Evolutionary conservation across 2,329 filamentous ascomycete genomes (phyloP), one percentile per base, ranked within the genome.

Genomic region (Sordariomycetes sp.): DNA sequence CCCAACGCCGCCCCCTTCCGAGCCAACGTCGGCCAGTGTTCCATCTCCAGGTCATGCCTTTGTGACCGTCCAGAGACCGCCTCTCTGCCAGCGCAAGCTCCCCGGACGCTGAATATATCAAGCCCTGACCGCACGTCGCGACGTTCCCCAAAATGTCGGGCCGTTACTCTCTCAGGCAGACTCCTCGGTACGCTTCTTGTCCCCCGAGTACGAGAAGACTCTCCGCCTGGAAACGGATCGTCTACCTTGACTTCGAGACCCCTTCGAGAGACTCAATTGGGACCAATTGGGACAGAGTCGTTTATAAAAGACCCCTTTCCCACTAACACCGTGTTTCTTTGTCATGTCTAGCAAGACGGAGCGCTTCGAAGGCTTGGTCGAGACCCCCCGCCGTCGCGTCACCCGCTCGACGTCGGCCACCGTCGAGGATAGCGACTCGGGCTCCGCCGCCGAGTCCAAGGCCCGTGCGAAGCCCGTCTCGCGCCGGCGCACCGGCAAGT

Each of bases 1-100:
- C 91, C 96, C 55, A 91, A 97, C 66, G 92, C 91, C 32, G 87
- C 88, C 58, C 86, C 90, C 0, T 97, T 96, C 76, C 92, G 96
- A 65, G 89, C 89, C 34, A 86, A 84, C 62, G 76, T 78, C 14
- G 90, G 85, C 62, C 74, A 76, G 28, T 79, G 80, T 58, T 80
- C 79, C 62, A 74, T 78, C 24, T 89, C 40, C 20, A 50, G 46
- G 46, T 50, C 22, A 24, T 50, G 46, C 46, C 20, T 50, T n/a
- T 20, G 46, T 24, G 20, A 22, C 22, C 46, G 8, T 50, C n/a
- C 20, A 24, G 46, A 50, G 46, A 50, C 46, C 46, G 18, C 20
- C 20, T 50, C 22, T 50, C 46, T 24, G 46, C 46, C 46, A 12
- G 11, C 46, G 20, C 46, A 50, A 11, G 46, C 46, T 50, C 20